These are phyloP conservation scores for Choiromyces venosus DNA, from an alignment of 495 filamentous ascomycete genomes.

Conservation along the genomic window DNA sequence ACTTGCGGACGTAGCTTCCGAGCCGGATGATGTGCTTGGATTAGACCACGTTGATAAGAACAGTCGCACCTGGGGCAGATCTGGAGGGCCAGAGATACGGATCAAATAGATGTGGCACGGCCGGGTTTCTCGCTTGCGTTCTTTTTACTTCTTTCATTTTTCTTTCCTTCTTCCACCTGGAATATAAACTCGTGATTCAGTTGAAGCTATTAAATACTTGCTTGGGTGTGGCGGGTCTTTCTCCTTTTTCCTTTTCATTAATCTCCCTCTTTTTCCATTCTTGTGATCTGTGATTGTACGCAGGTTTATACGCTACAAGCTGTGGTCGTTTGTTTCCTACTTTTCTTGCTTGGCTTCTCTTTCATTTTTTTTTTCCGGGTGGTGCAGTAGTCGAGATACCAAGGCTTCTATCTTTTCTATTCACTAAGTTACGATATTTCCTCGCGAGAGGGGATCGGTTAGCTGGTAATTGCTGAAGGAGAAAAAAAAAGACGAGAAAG, in stretches of 20 bases:
- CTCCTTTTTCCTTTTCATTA: neutral
- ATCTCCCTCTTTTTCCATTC: neutral
- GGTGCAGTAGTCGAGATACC: neutral
- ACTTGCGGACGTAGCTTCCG: constrained; percentile 63
- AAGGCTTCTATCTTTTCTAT: neutral
- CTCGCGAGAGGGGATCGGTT: neutral
- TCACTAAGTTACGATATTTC: constrained; percentile 3
- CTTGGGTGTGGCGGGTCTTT: neutral
- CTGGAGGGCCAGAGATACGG: constrained; percentile 35
- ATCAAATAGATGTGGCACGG: constrained; percentile 36
- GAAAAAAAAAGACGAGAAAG: neutral
- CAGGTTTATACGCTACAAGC: constrained; percentile 1
- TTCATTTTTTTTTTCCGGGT: neutral
- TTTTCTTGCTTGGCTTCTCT: neutral
- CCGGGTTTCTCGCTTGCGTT: constrained; percentile 6
- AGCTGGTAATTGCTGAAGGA: neutral
- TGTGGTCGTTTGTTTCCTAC: neutral
- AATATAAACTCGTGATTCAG: constrained; percentile 11
- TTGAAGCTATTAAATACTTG: constrained; percentile 1
- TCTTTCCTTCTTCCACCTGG: constrained; percentile 5
- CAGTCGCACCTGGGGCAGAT: constrained; percentile 29
- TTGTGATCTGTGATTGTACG: neutral
- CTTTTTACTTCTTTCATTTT: constrained; percentile 4
- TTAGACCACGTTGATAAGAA: constrained; percentile 82
- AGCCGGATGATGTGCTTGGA: constrained; percentile 73